These are phyloP conservation scores for Ophiorrhiza pumila DNA, from an alignment of 257 asterid genomes.

Conservation along the genomic window DNA sequence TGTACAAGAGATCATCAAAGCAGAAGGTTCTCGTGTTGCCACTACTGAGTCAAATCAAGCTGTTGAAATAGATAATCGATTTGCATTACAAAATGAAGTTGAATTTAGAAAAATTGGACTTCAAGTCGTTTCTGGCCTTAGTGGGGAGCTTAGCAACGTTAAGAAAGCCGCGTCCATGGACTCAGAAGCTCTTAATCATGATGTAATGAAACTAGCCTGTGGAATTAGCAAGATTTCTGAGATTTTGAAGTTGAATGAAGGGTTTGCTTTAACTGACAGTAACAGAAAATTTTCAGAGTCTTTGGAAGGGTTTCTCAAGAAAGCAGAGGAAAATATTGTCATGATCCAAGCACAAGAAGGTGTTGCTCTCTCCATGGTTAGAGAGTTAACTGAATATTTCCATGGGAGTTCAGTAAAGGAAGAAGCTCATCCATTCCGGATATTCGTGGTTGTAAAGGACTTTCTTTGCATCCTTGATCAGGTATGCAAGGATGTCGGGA, in stretches of 20 bases:
- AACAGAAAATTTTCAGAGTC: constrained; percentile 34
- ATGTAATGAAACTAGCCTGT: constrained; percentile 42
- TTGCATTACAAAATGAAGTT: constrained; percentile 47
- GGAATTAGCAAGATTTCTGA: constrained; percentile 50
- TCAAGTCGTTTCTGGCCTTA: constrained; percentile 57
- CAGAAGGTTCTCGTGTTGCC: constrained; percentile 65
- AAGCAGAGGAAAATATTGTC: constrained; percentile 46
- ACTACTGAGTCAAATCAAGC: constrained; percentile 27
- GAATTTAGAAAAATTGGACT: constrained; percentile 61
- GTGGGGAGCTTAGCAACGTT: constrained; percentile 73
- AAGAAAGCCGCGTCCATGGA: constrained; percentile 81
- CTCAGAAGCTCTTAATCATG: constrained; percentile 46
- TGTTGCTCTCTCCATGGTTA: constrained; percentile 66
- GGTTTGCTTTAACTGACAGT: constrained; percentile 25
- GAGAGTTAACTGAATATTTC: constrained; percentile 66
- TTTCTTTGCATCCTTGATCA: constrained; percentile 63
- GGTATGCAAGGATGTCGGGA: constrained; percentile 66
- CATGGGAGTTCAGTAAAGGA: constrained; percentile 71
- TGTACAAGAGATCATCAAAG: constrained; percentile 69
- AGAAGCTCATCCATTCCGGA: constrained; percentile 61
- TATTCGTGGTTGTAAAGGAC: constrained; percentile 70
- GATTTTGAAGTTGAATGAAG: constrained; percentile 46
- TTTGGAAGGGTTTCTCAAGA: constrained; percentile 52
- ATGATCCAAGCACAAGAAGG: constrained; percentile 58
- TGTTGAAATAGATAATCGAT: constrained; percentile 27